Percentiles rank a stretch among this genome's conserved stretches.
These are phyloP conservation scores for Solanum sitiens DNA, from an alignment of 257 asterid genomes.

Conservation along the genomic window DNA sequence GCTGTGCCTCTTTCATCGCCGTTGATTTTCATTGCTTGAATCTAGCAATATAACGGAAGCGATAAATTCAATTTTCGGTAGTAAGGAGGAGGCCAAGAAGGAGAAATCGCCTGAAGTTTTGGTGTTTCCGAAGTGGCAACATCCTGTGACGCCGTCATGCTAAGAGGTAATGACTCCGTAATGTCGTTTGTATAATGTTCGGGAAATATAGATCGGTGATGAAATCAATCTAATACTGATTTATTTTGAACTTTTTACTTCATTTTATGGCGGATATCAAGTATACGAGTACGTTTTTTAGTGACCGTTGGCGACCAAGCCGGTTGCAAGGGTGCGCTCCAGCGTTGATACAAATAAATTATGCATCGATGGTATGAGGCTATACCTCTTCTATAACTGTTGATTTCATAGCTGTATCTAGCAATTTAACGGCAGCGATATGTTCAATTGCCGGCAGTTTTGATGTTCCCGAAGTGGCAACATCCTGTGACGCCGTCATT, in stretches of 20 bases:
- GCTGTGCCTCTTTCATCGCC: conserved; percentile 64
- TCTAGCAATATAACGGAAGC: conserved; percentile 21
- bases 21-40: conserved; percentile 42
- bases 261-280: background rate
- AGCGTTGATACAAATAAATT: conserved; percentile 44
- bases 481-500: conserved; percentile 20
- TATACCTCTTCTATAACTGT: conserved; percentile 57
- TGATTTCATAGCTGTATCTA: conserved; percentile 40
- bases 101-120: background rate
- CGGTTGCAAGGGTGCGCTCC: conserved; percentile 41
- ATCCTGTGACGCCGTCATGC: conserved; percentile 17
- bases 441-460: background rate
- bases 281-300: background rate
- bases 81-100: conserved; percentile 10
- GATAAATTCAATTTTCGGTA: conserved; percentile 6
- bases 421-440: conserved; percentile 13
- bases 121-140: conserved; percentile 20
- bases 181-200: background rate
- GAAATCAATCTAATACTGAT: background rate
- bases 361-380: conserved; percentile 58
- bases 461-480: conserved; percentile 24
- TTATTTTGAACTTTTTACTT: background rate
- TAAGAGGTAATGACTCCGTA: conserved; percentile 15
- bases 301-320: conserved; percentile 27
- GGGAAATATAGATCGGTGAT: background rate